Base-by-base conservation (phyloP, 805 yeast genomes). In the Spathaspora gorwiae region DNA sequence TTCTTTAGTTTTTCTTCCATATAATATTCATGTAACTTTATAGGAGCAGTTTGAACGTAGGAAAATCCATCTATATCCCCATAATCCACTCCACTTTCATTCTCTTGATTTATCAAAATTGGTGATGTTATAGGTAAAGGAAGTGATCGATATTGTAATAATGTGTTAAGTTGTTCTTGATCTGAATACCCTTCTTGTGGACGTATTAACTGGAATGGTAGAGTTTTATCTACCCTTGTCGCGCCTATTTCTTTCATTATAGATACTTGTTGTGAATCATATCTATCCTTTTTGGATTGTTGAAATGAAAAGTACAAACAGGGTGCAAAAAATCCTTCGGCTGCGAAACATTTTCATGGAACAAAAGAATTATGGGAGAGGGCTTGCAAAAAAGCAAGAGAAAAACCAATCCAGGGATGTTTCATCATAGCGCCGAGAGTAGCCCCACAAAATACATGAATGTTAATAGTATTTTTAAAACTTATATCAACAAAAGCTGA, bases 91-190 rank as follows among this genome's bases (percentile, higher is more conserved):
- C 9, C 12, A 29, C 32, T 29, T 29, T 29, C 6, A 29, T 29
- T 29, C 12, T 29, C 32, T 29, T 29, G 32, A 11, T 29, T 29
- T 9, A 9, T 29, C n/a, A 27, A 31, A 10, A 39, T n/a, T 31
- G 47, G 43, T 12, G 47, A 39, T 12, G 43, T 31, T 30, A 36
- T 7, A 14, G 47, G 47, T 24, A 39, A 39, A 26, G 47, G 39
- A n/a, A 42, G 7, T 6, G 37, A 36, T 37, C 37, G 36, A 11
- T 14, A n/a, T 29, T 29, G 32, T 9, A 9, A 11, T 3, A 29
- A 11, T 9, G 2, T 29, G 12, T 29, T 29, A 19, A 19, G 24
- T 2, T 19, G 24, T 3, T 19, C 24, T 19, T 19, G 24, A 19
- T 19, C 24, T 5, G 24, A 19, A 19, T 19, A 19, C 24, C 24